Evolutionary conservation across 441 rosid genomes (phyloP), one percentile per base, ranked within the genome.

Genomic region (Syzygium syzygioides): DNA sequence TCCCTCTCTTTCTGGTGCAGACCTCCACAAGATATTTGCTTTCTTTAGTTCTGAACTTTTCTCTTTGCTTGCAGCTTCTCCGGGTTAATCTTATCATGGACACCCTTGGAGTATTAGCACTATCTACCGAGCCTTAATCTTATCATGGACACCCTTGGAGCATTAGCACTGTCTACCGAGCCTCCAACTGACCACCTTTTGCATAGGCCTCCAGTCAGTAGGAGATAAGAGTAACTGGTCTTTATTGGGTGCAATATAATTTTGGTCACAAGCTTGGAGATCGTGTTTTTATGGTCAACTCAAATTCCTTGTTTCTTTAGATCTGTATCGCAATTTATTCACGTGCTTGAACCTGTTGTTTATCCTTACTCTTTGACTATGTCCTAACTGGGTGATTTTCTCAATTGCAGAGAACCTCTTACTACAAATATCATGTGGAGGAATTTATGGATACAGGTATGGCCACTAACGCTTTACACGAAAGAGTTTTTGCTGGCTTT

Each of bases 51-150:
- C 60, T 50, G 23, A 45, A 79, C 25, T 53, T 34, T 23, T 12
- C 66, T 85, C 10, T 89, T 66, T 86, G 52, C 26, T 26, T 90
- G 90, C 93, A 98, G 99, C 99, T 98, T 91, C 97, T 98, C 48
- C 97, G 99, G 99, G 98, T 98, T 90, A 98, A 98, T 92, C 99
- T 98, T 89, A 98, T 98, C 87, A 97, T 98, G 99, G 99, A 98
- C 92, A 98, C 99, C 34, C 99, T 98, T 91, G 99, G 99, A 83
- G 99, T 98, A 48, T 90, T 98, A 89, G 99, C 99, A 85, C 91
- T 98, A 92, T 99, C 99, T 87, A 98, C 99, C 20, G 99, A 98
- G 48, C 48, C 48, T 98, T 90, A 98, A 98, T 92, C 99, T 98
- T 89, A 98, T 98, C 87, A 97, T 98, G 99, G 99, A 98, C 92